Evolutionary conservation across 2,329 filamentous ascomycete genomes (phyloP), one percentile per base, ranked within the genome.

Genomic region (Pseudocercospora fuligena): DNA sequence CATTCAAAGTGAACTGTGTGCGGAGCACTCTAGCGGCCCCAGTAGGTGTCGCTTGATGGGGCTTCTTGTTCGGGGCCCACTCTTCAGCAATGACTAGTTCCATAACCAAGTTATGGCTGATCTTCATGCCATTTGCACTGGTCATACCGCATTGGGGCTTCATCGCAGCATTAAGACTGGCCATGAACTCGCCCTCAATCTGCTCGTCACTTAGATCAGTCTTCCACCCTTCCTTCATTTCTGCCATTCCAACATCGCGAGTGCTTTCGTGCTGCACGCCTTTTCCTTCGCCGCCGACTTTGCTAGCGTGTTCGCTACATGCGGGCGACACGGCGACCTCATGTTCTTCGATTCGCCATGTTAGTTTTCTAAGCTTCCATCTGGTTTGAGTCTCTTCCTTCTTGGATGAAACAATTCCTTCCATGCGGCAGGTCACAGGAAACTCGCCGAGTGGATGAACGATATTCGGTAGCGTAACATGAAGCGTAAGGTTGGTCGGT

Each of bases 71-170:
- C 2, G 86, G 84, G 19, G 85, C 87, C 82, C 92, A 95, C 79
- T 98, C 94, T 79, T 97, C 93, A 2, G 92, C 92, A 23, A 99
- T 93, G 59, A 98, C 93, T 83, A 98, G 89, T 81, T 99, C 94
- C 65, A 98, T 87, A 74, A 97, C 88, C 53, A 99, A 87, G 75
- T 90, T 89, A 83, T 99, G 94, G 60, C 88, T 89, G 65, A 97
- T 88, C 74, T 91, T 89, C 72, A 93, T 89, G 61, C 93, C 93
- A 74, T 90, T 89, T 60, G 86, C 82, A 63, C 90, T 87, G 73
- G 91, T 90, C 76, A 92, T 85, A 76, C 96, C 92, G 82, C 93
- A 97, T 25, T 90, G 86, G 43, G 91, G 90, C 76, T 90, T 88
- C 68, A 85, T 81, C 33, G 83, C 81, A 31, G 85, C 86, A 76